Conservation (phyloP, 2,329 filamentous ascomycete genomes). For the Fusarium drepaniforme region DNA sequence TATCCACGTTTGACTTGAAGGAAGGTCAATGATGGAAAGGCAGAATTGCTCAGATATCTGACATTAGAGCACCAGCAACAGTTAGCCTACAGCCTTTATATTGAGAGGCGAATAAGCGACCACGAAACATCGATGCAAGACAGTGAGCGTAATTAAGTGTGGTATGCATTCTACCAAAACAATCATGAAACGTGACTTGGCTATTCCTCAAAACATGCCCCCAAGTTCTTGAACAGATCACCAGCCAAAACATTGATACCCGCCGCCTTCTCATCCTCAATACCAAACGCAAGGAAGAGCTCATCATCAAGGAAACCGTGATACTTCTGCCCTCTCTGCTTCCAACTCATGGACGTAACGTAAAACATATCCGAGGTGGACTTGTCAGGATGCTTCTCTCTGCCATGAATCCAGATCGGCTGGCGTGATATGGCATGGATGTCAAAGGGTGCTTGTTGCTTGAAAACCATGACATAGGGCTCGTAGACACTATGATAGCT, state of each 20-base stretch:
- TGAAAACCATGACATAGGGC: constrained; percentile 66
- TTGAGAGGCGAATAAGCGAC: background rate
- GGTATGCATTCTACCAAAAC: background rate
- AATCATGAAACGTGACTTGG: background rate
- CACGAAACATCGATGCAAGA: background rate
- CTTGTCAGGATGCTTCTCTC: constrained; percentile 48
- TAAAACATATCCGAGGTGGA: constrained; percentile 67
- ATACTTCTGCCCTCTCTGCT: constrained; percentile 58
- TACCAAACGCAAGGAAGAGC: constrained; percentile 66
- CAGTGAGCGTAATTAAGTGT: background rate
- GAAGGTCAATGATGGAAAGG: background rate
- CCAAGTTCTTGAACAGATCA: constrained; percentile 59
- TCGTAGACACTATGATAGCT: constrained; percentile 65
- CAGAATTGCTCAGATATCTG: too few species aligned
- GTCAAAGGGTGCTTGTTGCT: constrained; percentile 60
- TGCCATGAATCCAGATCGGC: constrained; percentile 68
- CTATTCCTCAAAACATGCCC: constrained; percentile 36
- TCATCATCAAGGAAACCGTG: constrained; percentile 69
- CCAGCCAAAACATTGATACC: constrained; percentile 64
- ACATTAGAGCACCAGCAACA: background rate
- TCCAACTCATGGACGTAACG: constrained; percentile 69
- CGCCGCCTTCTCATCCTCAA: constrained; percentile 63
- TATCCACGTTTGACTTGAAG: constrained; percentile 3
- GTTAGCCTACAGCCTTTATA: background rate
- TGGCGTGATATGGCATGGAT: constrained; percentile 61